Conservation (phyloP, 192 early-diverging fungal species). For the Coemansia sp. region DNA sequence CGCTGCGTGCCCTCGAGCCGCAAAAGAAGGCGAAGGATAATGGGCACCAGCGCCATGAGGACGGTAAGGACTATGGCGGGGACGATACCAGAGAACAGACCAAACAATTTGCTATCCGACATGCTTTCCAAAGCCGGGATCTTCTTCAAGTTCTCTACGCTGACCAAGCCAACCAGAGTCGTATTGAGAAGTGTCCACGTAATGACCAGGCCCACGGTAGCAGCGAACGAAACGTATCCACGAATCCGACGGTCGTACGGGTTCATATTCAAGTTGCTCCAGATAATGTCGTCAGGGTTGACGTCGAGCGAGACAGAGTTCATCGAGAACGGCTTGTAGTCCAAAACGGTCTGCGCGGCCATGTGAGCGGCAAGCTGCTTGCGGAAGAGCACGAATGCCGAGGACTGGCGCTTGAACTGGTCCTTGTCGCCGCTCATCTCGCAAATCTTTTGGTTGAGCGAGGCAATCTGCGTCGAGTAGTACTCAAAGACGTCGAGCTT, state of each 20-base stretch:
- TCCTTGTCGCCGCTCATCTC: slow-evolving; percentile 21
- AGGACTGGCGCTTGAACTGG: slow-evolving; percentile 59
- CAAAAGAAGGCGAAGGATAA: slow-evolving; percentile 68
- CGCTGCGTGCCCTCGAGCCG: slow-evolving; percentile 68
- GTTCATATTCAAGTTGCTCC: slow-evolving; percentile 79
- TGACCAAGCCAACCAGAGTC: slow-evolving; percentile 60
- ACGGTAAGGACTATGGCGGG: slow-evolving; percentile 72
- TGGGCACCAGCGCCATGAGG: slow-evolving; percentile 75
- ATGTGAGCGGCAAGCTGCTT: slow-evolving; percentile 81
- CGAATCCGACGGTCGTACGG: slow-evolving; percentile 64
- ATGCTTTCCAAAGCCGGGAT: slow-evolving; percentile 57
- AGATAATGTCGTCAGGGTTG: slow-evolving; percentile 79
- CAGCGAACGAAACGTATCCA: slow-evolving; percentile 57
- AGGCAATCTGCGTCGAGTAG: slow-evolving; percentile 38
- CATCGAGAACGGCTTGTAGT: slow-evolving; percentile 72
- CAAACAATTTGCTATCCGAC: slow-evolving; percentile 38
- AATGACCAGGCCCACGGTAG: slow-evolving; percentile 66
- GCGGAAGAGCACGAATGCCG: slow-evolving; percentile 90
- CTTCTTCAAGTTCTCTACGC: slow-evolving; percentile 60
- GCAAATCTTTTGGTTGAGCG: slow-evolving; percentile 49
- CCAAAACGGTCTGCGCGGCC: slow-evolving; percentile 71
- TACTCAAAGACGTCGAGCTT: slow-evolving; percentile 66
- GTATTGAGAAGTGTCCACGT: slow-evolving; percentile 76
- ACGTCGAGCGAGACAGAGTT: slow-evolving; percentile 69
- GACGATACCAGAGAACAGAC: slow-evolving; percentile 78